phyloP scores from a whole-genome alignment of 345 rosid genomes.

The Camelina hispida region DNA sequence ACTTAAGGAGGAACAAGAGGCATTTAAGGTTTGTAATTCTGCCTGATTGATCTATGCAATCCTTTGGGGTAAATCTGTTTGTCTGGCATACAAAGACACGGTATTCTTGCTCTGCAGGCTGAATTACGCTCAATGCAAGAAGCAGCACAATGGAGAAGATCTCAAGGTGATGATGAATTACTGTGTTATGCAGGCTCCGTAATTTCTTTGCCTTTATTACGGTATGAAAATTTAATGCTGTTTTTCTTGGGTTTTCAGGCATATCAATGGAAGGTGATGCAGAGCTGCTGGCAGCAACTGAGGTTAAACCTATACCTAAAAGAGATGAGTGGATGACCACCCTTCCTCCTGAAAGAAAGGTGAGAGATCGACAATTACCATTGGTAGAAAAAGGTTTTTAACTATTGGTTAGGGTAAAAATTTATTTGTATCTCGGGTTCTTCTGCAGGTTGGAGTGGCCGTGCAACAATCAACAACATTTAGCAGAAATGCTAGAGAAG shows the following conservation, averaged over 20 bases:
- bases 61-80: constrained; percentile 16
- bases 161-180: constrained; percentile 60
- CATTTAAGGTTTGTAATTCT: constrained; percentile 68
- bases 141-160: constrained; percentile 94
- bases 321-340: constrained; percentile 99
- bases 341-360: constrained; percentile 91
- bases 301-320: constrained; percentile 68
- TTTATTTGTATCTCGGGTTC: constrained; percentile 20
- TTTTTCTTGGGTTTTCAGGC: constrained; percentile 55
- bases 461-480: constrained; percentile 74
- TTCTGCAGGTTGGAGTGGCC: constrained; percentile 69
- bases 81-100: background rate
- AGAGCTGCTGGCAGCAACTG: constrained; percentile 73
- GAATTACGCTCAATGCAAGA: constrained; percentile 88
- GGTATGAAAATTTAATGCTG: constrained; percentile 22
- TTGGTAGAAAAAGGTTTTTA: background rate
- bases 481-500: constrained; percentile 70
- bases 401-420: background rate
- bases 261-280: constrained; percentile 96
- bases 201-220: background rate
- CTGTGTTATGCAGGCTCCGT: constrained; percentile 11
- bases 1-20: constrained; percentile 85
- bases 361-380: constrained; percentile 41
- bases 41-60: constrained; percentile 2
- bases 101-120: constrained; percentile 48